Conservation (phyloP, 2,329 filamentous ascomycete genomes). For the Cordyceps tenuipes region DNA sequence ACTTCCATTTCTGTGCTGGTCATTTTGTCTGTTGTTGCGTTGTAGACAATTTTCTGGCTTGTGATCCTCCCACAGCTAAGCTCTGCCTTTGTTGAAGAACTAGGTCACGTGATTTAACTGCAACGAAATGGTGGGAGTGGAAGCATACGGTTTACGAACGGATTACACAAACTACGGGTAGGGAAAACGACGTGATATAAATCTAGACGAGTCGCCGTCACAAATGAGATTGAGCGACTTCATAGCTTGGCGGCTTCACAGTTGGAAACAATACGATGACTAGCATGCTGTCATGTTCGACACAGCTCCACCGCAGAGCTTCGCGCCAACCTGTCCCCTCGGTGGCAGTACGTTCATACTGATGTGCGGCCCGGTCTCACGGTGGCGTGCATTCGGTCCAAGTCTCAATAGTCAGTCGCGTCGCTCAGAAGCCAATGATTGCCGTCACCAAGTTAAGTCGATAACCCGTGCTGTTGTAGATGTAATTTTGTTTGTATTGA, state of each 20-base stretch:
- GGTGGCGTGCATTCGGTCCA: background rate
- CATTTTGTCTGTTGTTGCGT: constrained; percentile 28
- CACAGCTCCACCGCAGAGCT: background rate
- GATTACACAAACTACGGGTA: too few species aligned
- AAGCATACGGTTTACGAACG: too few species aligned
- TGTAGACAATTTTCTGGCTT: background rate
- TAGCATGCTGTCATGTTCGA: too few species aligned
- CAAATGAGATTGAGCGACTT: too few species aligned
- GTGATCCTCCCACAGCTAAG: background rate
- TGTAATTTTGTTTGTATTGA: constrained; percentile 32
- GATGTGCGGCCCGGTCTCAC: too few species aligned
- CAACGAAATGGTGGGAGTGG: too few species aligned
- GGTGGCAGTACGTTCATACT: too few species aligned
- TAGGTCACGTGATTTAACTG: background rate
- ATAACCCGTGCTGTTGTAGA: constrained; percentile 16
- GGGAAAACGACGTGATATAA: too few species aligned
- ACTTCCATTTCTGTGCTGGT: constrained; percentile 53
- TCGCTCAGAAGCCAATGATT: background rate
- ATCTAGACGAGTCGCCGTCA: too few species aligned
- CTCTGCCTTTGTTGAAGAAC: background rate
- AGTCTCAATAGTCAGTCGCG: background rate
- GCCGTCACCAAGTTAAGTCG: background rate
- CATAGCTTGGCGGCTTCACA: too few species aligned
- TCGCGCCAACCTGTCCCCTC: background rate
- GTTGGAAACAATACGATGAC: too few species aligned